These are phyloP conservation scores for Parathielavia hyrcaniae DNA, from an alignment of 495 filamentous ascomycete species.

Conservation along the genomic window DNA sequence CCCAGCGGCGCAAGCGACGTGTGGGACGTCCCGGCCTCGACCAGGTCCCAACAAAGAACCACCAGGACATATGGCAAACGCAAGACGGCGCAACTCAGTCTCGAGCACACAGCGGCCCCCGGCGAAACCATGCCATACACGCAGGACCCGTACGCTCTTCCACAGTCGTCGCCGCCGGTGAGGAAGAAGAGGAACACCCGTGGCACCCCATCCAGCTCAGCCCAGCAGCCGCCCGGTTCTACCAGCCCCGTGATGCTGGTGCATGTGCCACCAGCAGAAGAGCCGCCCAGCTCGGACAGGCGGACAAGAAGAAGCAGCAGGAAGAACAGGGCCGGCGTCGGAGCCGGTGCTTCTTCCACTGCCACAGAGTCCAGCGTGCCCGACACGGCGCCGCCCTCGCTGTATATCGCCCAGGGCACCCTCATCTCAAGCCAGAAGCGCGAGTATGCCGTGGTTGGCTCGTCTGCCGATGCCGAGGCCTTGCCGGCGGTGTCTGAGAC, in stretches of 20 bases:
- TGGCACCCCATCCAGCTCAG: not conserved
- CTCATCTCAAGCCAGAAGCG: slow-evolving; percentile 31
- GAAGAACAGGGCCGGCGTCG: not conserved
- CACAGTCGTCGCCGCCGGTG: slow-evolving; percentile 12
- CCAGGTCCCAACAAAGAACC: slow-evolving; percentile 2
- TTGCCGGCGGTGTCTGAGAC: slow-evolving; percentile 8
- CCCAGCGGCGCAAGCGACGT: slow-evolving; percentile 1
- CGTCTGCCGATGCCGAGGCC: slow-evolving; percentile 19
- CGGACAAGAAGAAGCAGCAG: not conserved
- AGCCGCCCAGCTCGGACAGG: not conserved
- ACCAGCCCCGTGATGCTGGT: slow-evolving; percentile 15
- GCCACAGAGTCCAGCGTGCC: slow-evolving; percentile 13
- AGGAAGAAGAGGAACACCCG: slow-evolving; percentile 16
- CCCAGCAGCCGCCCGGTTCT: slow-evolving; percentile 3
- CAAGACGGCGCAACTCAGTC: slow-evolving; percentile 15
- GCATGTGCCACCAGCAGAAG: slow-evolving; percentile 11
- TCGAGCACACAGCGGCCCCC: not conserved
- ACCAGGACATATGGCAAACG: slow-evolving; percentile 24
- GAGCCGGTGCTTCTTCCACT: too few relatives aligned
- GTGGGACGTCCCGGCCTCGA: slow-evolving; percentile 20
- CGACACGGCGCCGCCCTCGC: slow-evolving; percentile 10
- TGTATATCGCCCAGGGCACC: slow-evolving; percentile 27
- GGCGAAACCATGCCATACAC: slow-evolving; percentile 11
- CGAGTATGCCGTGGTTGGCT: slow-evolving; percentile 22
- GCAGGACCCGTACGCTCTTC: slow-evolving; percentile 24